These are phyloP conservation scores for Papilionanthe hybrid DNA, from an alignment of 116 monocot genomes.

Conservation along the genomic window DNA sequence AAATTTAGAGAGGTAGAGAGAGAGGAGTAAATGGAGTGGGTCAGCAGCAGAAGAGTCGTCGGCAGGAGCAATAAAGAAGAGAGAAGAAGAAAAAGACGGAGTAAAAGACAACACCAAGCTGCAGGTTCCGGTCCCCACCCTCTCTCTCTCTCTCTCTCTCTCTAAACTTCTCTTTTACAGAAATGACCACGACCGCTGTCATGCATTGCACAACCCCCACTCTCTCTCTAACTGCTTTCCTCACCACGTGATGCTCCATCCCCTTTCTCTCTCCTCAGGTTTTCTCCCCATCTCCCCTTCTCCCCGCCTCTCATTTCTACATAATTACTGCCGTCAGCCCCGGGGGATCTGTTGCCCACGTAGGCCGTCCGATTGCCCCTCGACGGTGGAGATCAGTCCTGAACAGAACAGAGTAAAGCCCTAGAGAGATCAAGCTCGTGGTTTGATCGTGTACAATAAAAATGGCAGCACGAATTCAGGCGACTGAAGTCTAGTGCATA, in stretches of 20 bases:
- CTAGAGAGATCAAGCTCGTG: neutral
- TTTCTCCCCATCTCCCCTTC: neutral
- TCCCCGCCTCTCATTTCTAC: neutral
- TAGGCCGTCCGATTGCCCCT: neutral
- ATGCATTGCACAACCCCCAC: neutral
- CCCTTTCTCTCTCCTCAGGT: slow-evolving; percentile 5
- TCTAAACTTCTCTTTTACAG: neutral
- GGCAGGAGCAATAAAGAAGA: neutral
- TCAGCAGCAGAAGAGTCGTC: neutral
- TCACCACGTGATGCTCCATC: slow-evolving; percentile 1
- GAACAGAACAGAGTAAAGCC: neutral
- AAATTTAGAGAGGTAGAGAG: slow-evolving; percentile 4
- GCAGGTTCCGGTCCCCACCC: neutral
- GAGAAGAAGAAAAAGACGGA: neutral
- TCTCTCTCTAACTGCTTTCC: neutral
- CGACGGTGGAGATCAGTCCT: neutral
- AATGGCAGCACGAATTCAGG: no score
- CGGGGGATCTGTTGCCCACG: neutral
- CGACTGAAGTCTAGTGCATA: no score
- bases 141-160: slow-evolving; percentile 3
- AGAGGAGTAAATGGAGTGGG: neutral
- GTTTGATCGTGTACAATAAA: slow-evolving; percentile 1
- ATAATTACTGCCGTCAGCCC: slow-evolving; percentile 2
- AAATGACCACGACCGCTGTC: slow-evolving; percentile 9
- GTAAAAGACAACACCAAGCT: slow-evolving; percentile 11